Evolutionary conservation across 139 green algal species (phyloP).

Genomic region (Yamagishiella unicocca): DNA sequence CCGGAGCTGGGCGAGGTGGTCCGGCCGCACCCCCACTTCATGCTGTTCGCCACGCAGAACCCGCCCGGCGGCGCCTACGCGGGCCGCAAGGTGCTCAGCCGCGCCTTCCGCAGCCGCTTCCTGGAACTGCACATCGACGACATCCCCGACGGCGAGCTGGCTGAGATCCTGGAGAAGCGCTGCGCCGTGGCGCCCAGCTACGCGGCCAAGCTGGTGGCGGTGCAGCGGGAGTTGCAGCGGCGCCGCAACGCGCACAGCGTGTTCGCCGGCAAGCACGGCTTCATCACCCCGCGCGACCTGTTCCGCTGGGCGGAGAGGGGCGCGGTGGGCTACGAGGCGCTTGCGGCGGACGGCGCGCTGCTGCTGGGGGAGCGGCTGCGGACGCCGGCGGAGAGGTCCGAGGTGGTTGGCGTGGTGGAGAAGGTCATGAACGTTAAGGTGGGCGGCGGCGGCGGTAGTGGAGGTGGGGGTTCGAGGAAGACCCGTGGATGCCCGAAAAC

Average conservation of each 20-base stretch:
- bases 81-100: constrained; percentile 88
- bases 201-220: constrained; percentile 89
- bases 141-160: constrained; percentile 94
- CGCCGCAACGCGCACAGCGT: constrained; percentile 79
- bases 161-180: constrained; percentile 88
- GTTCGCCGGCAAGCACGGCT: constrained; percentile 95
- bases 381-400: constrained; percentile 74
- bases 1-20: constrained; percentile 96
- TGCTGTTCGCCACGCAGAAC: constrained; percentile 99
- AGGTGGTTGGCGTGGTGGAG: constrained; percentile 84
- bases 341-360: constrained; percentile 91
- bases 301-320: constrained; percentile 92
- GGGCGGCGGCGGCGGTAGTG: neutral
- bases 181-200: constrained; percentile 82
- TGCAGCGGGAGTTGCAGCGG: constrained; percentile 94
- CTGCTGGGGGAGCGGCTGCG: constrained; percentile 94
- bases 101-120: constrained; percentile 91
- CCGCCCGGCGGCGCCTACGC: constrained; percentile 86
- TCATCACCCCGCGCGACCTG: constrained; percentile 97
- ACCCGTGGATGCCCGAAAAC: too few species aligned
- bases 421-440: constrained; percentile 78
- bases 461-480: too few species aligned
- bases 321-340: constrained; percentile 88
- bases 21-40: constrained; percentile 96
- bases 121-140: constrained; percentile 99